phyloP scores from a whole-genome alignment of 805 yeast genomes.

The Schizosaccharomyces pombe region DNA sequence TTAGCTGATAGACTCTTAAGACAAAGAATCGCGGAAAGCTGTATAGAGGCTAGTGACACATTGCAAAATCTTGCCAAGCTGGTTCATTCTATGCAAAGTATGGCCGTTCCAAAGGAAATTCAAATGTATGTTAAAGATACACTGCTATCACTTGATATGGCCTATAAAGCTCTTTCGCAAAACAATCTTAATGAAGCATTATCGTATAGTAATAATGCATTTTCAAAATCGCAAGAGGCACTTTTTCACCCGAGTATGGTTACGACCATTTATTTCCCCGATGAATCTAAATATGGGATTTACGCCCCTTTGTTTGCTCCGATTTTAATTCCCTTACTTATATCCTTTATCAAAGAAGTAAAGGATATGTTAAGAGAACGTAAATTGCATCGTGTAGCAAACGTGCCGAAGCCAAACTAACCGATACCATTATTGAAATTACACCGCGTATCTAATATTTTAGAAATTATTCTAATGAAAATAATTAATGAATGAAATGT shows the following conservation, averaged over 20 bases:
- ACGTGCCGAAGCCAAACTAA: not conserved
- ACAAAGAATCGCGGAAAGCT: slow-evolving; percentile 2
- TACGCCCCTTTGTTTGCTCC: slow-evolving; percentile 5
- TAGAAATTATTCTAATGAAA: not conserved
- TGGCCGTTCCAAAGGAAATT: slow-evolving; percentile 2
- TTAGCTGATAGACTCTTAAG: not conserved
- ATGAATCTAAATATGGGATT: slow-evolving; percentile 1
- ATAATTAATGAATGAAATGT: not conserved
- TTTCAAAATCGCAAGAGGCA: not conserved
- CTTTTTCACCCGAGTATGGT: slow-evolving; percentile 4
- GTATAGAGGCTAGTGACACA: not conserved
- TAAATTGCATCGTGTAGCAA: not conserved
- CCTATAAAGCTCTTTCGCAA: not conserved
- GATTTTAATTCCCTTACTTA: not conserved
- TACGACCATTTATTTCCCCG: slow-evolving; percentile 2
- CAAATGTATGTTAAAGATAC: not conserved
- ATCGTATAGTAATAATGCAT: not conserved
- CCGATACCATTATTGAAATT: not conserved
- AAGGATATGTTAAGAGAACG: not conserved
- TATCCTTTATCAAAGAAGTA: not conserved
- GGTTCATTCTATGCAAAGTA: not conserved
- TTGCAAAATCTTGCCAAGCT: not conserved
- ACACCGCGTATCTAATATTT: not conserved
- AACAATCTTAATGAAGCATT: not conserved
- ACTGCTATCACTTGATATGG: not conserved